Evolutionary conservation across 805 yeast species (phyloP), one percentile per base, ranked within the genome.

Genomic region (Suhomyces pyralidae): DNA sequence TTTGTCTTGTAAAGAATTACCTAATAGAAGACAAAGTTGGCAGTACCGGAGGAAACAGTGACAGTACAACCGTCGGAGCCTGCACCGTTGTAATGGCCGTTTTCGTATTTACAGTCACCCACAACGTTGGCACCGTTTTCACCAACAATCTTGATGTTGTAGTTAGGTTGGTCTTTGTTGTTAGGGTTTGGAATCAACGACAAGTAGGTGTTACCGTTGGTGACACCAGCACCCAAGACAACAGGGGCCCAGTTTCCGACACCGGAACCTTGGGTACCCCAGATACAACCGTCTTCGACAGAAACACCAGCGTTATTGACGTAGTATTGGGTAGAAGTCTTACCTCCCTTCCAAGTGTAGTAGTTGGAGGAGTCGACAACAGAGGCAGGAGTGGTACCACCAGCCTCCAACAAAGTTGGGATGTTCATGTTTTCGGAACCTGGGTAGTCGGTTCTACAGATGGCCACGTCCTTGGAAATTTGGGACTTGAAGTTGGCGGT

Each of bases 201-300:
- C 59, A 86, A 76, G 78, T 85, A 86, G 46, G 87, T 77, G 60
- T 76, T 73, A 54, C 86, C 88, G 55, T 71, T 72, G 46, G 78
- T 76, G 70, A 70, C 78, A 62, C 96, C 96, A 52, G 90, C 87
- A 70, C 96, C 96, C 52, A 87, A 74, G 58, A 83, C 86, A 53
- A 86, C 77, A 59, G 90, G 90, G 50, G 90, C 89, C 89, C 90
- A 86, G 81, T 86, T 86, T 71, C 91, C 90, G 57, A 82, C 77
- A 55, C 80, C 82, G 40, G 82, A 70, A 49, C 83, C 81, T 9
- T 76, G 58, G 36, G 74, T 63, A 65, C 90, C 88, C 91, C 91
- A 86, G 60, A 83, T 67, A 76, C 91, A 86, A 51, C 90, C 90
- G 53, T 84, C 85, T 65, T 79, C 78, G 64, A 73, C 77, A 58